A percentile compares a stretch with the other conserved stretches of the same genome.
Conservation (phyloP, 192 early-diverging fungal species). For the Dissophora globulifera region DNA sequence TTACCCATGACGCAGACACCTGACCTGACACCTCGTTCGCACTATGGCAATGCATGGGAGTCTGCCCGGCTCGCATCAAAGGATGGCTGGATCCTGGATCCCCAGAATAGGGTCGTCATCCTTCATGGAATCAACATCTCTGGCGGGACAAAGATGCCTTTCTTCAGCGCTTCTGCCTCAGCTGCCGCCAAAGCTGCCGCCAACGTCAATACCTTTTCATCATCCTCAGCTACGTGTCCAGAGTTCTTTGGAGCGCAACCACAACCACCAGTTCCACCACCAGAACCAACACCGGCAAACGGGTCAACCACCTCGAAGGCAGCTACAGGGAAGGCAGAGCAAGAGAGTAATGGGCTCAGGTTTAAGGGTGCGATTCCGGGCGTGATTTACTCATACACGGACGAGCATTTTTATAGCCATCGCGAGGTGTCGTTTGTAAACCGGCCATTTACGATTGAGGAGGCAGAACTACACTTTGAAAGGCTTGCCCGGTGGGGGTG, state of each 20-base stretch:
- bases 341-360: background rate
- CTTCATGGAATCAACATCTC: slow-evolving; percentile 67
- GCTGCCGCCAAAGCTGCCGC: background rate
- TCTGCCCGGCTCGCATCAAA: slow-evolving; percentile 19
- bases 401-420: slow-evolving; percentile 61
- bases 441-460: slow-evolving; percentile 72
- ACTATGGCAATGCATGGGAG: slow-evolving; percentile 39
- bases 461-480: slow-evolving; percentile 76
- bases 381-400: slow-evolving; percentile 47
- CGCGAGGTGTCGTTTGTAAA: slow-evolving; percentile 76
- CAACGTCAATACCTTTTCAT: background rate
- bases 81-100: slow-evolving; percentile 60
- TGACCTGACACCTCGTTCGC: slow-evolving; percentile 15
- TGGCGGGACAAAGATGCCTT: slow-evolving; percentile 66
- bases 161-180: slow-evolving; percentile 21
- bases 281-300: background rate
- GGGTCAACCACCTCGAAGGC: background rate
- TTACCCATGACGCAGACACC: slow-evolving; percentile 10
- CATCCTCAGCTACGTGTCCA: background rate
- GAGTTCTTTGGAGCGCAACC: slow-evolving; percentile 8
- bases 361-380: slow-evolving; percentile 23
- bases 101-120: slow-evolving; percentile 58
- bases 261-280: background rate
- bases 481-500: slow-evolving; percentile 75
- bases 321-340: background rate